Conservation (phyloP, 371 early-diverging fungal species). For the Rhizopus stolonifer region DNA sequence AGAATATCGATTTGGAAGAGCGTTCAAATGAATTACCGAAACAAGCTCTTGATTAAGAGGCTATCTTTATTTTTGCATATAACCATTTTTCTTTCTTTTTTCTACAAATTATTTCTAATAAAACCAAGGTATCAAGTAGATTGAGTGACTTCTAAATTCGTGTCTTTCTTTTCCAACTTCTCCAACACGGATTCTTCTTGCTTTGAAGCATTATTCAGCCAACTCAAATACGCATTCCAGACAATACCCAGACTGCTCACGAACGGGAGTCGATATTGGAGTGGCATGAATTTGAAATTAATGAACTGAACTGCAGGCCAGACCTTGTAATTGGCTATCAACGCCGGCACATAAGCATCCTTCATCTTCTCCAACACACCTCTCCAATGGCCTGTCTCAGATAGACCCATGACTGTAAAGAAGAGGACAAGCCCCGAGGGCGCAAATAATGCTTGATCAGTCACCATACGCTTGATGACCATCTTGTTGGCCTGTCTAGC, state of each 20-base stretch:
- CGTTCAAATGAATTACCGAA: background rate
- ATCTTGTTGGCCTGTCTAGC: conserved; percentile 24
- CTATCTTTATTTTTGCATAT: background rate
- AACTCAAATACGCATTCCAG: conserved; percentile 80
- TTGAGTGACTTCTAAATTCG: conserved; percentile 16
- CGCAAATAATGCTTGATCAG: conserved; percentile 75
- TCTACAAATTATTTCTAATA: too few species aligned
- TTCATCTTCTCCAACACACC: conserved; percentile 63
- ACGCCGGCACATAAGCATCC: conserved; percentile 58
- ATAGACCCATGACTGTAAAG: conserved; percentile 65
- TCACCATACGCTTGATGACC: conserved; percentile 47
- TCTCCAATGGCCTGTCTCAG: conserved; percentile 55
- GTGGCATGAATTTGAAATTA: conserved; percentile 78
- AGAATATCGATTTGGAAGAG: conserved; percentile 5
- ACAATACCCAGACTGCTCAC: conserved; percentile 73
- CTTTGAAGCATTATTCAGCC: conserved; percentile 58
- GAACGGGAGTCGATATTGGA: conserved; percentile 73
- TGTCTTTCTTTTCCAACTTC: conserved; percentile 17
- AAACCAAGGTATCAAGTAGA: background rate
- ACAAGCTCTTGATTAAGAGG: background rate
- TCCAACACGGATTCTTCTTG: conserved; percentile 29
- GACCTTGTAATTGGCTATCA: conserved; percentile 76
- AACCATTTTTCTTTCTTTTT: too few species aligned
- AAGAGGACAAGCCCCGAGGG: conserved; percentile 71
- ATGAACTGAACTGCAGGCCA: conserved; percentile 82